Evolutionary conservation across 352 stramenopile genomes (phyloP), one percentile per base, ranked within the genome.

Genomic region (Globisporangium heterothallicum): DNA sequence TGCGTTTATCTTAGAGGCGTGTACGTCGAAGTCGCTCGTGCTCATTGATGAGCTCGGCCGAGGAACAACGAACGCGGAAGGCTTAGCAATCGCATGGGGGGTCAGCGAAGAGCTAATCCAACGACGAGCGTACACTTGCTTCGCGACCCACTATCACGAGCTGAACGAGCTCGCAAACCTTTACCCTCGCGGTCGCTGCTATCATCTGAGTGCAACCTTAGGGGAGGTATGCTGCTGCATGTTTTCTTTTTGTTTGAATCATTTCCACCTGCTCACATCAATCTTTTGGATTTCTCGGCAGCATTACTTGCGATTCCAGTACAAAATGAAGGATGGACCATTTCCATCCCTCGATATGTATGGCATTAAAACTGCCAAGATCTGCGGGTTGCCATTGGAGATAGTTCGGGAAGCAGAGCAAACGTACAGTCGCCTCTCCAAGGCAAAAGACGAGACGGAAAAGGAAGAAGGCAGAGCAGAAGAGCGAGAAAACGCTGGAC

Each of bases 31-130:
- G 25, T 94, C 73, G 10, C 66, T 97, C 36, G 78, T 97, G 9
- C 59, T 97, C 9, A 89, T 97, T 18, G 91, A 97, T 61, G 91
- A 97, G 53, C 66, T 97, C 7, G 91, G 91, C 2, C 66, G 91
- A 41, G 90, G 90, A 44, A 97, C 91, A 32, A 80, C 84, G 7
- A 96, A 88, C 29, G 71, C 92, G 29, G 91, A 97, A 67, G 91
- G 91, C 2, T 70, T 84, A 55, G 78, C 86, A 5, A 81, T 97
- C 9, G 88, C 90, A 6, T 97, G 87, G 82, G 91, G 84, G 32
- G 74, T 96, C 19, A 79, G 68, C 13, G 91, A 97, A 63, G 64
- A 78, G 14, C 50, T 97, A 4, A 84, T 96, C 43, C 56, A 70
- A 14, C 60, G 70, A 24, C 61, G 63, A 14, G 69, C 81, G 3